These are phyloP conservation scores for Globisporangium okanoganense DNA, from an alignment of 352 stramenopile genomes.

Conservation along the genomic window DNA sequence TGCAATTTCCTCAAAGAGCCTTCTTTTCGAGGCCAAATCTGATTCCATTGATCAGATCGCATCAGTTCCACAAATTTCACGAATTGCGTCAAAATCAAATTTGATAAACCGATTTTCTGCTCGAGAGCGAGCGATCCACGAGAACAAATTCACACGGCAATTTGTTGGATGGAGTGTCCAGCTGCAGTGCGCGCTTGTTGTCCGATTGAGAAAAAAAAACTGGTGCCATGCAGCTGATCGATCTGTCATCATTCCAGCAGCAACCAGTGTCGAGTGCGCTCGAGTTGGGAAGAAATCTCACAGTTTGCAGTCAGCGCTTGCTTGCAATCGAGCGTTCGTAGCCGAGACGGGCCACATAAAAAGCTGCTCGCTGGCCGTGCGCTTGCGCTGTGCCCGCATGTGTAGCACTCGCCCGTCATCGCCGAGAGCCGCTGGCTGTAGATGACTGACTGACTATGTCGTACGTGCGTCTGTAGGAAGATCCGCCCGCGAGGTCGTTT, in stretches of 20 bases:
- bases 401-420: neutral
- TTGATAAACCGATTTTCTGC: no score
- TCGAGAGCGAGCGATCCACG: no score
- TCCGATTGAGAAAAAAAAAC: neutral
- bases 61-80: no score
- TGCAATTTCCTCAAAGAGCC: neutral
- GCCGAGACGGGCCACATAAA: neutral
- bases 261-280: no score
- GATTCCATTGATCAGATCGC: neutral
- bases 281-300: neutral
- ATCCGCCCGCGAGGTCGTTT: neutral
- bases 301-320: neutral
- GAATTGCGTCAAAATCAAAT: no score
- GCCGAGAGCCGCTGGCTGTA: constrained; percentile 7
- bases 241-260: neutral
- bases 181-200: neutral
- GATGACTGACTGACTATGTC: constrained; percentile 7
- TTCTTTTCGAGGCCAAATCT: neutral
- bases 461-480: neutral
- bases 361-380: constrained; percentile 5
- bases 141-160: neutral
- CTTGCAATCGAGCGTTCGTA: neutral
- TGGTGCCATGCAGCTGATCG: neutral
- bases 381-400: neutral
- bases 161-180: neutral